Evolutionary conservation across 192 early-diverging fungal genomes (phyloP).

Genomic region (Coemansia sp.): DNA sequence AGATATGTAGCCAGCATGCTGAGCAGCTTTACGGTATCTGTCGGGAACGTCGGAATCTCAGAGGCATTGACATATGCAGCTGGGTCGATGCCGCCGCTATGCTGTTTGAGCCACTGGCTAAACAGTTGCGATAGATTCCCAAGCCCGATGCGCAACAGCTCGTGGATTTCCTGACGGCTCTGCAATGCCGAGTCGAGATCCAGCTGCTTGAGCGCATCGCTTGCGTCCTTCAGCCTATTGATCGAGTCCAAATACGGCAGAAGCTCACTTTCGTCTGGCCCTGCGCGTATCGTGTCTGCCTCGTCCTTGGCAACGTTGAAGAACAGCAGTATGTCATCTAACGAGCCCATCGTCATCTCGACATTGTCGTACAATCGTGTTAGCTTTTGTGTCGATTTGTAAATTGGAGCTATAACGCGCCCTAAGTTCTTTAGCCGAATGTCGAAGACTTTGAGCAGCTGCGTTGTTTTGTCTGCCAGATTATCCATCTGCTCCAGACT

Average conservation of each 20-base stretch:
- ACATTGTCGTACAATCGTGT: conserved; percentile 48
- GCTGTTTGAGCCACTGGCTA: conserved; percentile 56
- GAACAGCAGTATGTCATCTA: conserved; percentile 53
- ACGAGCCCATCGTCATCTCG: conserved; percentile 44
- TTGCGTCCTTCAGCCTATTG: conserved; percentile 53
- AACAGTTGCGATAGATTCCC: conserved; percentile 56
- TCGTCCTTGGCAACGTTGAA: conserved; percentile 55
- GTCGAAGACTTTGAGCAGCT: conserved; percentile 54
- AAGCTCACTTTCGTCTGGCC: conserved; percentile 53
- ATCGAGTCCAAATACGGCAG: conserved; percentile 57
- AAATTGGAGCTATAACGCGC: conserved; percentile 50
- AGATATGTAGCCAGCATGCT: conserved; percentile 56
- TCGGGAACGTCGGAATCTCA: conserved; percentile 50
- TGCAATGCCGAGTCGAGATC: conserved; percentile 45
- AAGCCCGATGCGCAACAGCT: conserved; percentile 49
- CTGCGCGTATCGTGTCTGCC: conserved; percentile 39
- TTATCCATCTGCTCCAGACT: conserved; percentile 58
- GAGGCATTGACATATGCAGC: conserved; percentile 45
- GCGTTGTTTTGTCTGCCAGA: conserved; percentile 48
- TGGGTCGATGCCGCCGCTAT: conserved; percentile 53
- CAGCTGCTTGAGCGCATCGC: conserved; percentile 48
- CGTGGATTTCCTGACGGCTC: conserved; percentile 47
- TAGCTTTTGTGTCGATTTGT: conserved; percentile 55
- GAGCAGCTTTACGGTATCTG: conserved; percentile 52
- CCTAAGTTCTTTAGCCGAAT: conserved; percentile 51